phyloP scores from a whole-genome alignment of 78 protist genomes.

The Trichosphaerium sp. region DNA sequence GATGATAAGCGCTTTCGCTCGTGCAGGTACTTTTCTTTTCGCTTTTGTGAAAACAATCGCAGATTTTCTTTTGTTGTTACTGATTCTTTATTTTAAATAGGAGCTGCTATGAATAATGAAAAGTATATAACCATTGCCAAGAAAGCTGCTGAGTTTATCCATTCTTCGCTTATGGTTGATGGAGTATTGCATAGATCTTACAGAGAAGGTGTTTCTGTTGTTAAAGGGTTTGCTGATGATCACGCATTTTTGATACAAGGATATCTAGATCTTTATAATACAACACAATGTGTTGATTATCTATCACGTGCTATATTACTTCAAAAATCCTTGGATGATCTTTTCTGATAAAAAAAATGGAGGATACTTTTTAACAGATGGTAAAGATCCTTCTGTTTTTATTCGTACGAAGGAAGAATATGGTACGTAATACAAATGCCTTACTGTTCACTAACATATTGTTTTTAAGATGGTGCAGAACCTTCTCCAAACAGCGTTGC shows the following conservation, averaged over 20 bases:
- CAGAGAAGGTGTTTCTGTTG: slow-evolving; percentile 32
- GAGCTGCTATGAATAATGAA: slow-evolving; percentile 5
- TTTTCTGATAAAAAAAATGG: slow-evolving; percentile 10
- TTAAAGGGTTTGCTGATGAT: slow-evolving; percentile 45
- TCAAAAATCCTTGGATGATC: slow-evolving; percentile 12
- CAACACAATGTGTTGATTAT: background rate
- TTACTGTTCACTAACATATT: too few species aligned
- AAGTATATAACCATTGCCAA: slow-evolving; percentile 13
- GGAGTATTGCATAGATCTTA: slow-evolving; percentile 19
- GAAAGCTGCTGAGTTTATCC: slow-evolving; percentile 25
- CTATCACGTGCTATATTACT: slow-evolving; percentile 22
- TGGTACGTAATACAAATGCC: too few species aligned
- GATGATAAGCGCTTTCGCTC: slow-evolving; percentile 50
- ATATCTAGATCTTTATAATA: slow-evolving; percentile 18
- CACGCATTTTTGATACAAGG: slow-evolving; percentile 58
- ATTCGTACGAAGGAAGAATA: slow-evolving; percentile 31
- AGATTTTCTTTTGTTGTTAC: too few species aligned
- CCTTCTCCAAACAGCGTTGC: slow-evolving; percentile 27
- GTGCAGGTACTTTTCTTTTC: too few species aligned
- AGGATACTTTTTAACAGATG: slow-evolving; percentile 22
- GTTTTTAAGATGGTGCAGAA: slow-evolving; percentile 58
- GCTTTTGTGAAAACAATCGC: slow-evolving; percentile 14
- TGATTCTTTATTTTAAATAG: too few species aligned
- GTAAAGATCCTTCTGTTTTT: background rate
- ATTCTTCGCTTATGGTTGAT: background rate